Evolutionary conservation across 495 filamentous ascomycete species (phyloP).

Genomic region (Aspergillus steynii): DNA sequence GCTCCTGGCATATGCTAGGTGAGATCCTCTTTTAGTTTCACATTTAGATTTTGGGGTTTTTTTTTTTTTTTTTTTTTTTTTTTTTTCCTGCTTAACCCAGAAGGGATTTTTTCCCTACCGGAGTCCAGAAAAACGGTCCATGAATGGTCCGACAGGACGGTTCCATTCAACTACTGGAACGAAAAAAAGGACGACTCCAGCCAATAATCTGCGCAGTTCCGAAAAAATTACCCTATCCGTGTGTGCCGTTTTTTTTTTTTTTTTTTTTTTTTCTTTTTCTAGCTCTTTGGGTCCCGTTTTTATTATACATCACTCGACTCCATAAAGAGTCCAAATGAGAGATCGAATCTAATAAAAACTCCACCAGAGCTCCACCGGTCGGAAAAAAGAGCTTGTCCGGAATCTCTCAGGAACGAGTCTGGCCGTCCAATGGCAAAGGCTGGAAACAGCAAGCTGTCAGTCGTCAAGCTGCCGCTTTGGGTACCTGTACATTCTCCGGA

Average conservation of each 20-base stretch:
- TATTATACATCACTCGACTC: conserved; percentile 21
- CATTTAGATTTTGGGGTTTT: neutral
- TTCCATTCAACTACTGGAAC: neutral
- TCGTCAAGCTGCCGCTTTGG: neutral
- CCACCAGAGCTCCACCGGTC: conserved; percentile 33
- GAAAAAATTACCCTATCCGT: conserved; percentile 4
- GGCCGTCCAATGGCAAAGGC: neutral
- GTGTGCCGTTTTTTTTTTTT: conserved; percentile 20
- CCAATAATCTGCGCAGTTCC: neutral
- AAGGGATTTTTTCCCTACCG: neutral
- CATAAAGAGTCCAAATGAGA: conserved; percentile 22
- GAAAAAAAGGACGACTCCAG: neutral
- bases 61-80: conserved; percentile 6
- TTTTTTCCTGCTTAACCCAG: neutral
- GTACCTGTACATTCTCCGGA: neutral
- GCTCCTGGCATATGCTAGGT: conserved; percentile 23
- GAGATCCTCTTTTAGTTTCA: neutral
- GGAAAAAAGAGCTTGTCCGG: conserved; percentile 38
- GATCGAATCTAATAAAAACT: conserved; percentile 38
- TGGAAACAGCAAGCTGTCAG: conserved; percentile 10
- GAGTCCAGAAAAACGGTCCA: neutral
- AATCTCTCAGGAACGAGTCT: conserved; percentile 18
- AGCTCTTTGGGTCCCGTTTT: conserved; percentile 4
- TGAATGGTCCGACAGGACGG: neutral
- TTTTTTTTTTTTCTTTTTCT: conserved; percentile 9